Evolutionary conservation across 192 early-diverging fungal genomes (phyloP), one percentile per base, ranked within the genome.

Genomic region (Jimgerdemannia lactiflua): DNA sequence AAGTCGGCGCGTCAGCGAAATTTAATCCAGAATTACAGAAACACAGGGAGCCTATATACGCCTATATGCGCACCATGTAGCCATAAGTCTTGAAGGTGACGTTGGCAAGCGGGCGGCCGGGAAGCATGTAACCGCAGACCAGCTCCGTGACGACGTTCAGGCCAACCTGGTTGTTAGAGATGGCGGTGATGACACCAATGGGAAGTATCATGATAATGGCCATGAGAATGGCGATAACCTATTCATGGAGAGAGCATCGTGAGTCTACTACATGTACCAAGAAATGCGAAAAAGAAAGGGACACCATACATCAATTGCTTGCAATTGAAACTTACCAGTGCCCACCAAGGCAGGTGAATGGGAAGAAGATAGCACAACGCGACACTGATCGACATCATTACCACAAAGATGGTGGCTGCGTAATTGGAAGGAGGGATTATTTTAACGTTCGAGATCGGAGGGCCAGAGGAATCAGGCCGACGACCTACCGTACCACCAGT

Each of bases 381-480:
- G 41, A 65, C 3, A 40, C 49, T 43, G 17, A 3, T 39, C 66
- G 49, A 3, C 17, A n/a, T 39, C 6, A 44, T 64, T 39, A n/a
- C 18, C 40, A n/a, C 4, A 10, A 44, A 29, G n/a, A 65, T 42
- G 19, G 8, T 6, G 10, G 3, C 63, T 76, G 17, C n/a, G 3
- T 67, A 92, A 90, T 8, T 84, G 83, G 74, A 93, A 94, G 20
- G 80, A 79, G 41, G 83, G 83, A 91, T 93, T 95, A 89, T 80
- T 69, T 79, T 71, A 49, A 90, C 88, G 65, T 92, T 87, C 78
- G 84, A 91, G 14, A 95, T 74, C 17, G 72, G 71, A 19, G 88
- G 84, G 75, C 93, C 74, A 42, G 87, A 81, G 17, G 81, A 81
- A 73, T 92, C 70, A 70, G 29, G 29, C 29, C 29, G 29, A 29